A percentile compares a stretch with the other conserved stretches of the same genome.
Evolutionary conservation across 2,329 filamentous ascomycete genomes (phyloP).

Genomic region (Emergomyces pasteurianus): DNA sequence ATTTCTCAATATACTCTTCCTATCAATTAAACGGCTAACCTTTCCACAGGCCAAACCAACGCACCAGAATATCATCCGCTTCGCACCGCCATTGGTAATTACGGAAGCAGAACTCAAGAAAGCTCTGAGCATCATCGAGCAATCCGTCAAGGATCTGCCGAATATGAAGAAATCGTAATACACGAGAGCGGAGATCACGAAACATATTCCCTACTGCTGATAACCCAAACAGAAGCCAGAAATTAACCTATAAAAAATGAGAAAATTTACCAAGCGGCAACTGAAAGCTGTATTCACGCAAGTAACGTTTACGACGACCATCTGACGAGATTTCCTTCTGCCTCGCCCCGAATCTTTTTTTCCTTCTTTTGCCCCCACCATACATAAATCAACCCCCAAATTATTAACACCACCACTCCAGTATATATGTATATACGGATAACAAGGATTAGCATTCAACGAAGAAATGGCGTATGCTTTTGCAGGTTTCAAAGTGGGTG

Average conservation of each 20-base stretch:
- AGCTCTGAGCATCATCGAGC: conserved; percentile 66
- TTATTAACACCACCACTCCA: neutral
- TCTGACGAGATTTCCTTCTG: neutral
- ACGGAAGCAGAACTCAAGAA: conserved; percentile 72
- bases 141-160: conserved; percentile 72
- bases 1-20: neutral
- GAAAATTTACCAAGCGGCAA: neutral
- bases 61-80: conserved; percentile 94
- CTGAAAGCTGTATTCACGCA: neutral
- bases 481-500: neutral
- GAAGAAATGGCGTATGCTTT: neutral
- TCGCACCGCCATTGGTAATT: conserved; percentile 93
- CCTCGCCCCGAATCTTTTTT: neutral
- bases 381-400: neutral
- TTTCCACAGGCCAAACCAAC: conserved; percentile 81
- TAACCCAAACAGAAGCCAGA: conserved; percentile 28
- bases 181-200: conserved; percentile 45
- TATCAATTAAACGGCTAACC: too few species aligned
- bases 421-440: neutral
- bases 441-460: neutral
- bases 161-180: conserved; percentile 42
- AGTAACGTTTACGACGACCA: neutral
- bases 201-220: conserved; percentile 49
- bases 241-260: neutral
- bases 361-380: neutral